Evolutionary conservation across 169 alveolate species (phyloP), one percentile per base, ranked within the genome.

Genomic region (Cryptosporidium bovis): DNA sequence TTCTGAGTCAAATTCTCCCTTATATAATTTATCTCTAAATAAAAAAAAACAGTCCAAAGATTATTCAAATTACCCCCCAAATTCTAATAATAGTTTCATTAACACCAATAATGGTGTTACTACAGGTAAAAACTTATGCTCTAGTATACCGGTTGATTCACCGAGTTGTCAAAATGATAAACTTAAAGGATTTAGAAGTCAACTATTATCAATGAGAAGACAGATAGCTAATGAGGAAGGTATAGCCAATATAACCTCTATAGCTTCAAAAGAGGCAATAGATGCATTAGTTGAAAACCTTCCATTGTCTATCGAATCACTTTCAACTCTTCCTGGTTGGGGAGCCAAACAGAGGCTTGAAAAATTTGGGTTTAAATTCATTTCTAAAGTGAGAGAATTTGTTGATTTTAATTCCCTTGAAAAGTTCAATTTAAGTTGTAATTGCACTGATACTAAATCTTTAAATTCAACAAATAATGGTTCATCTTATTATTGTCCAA

Each of bases 231-330:
- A 20, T 12, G 69, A 56, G 24, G 58, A 44, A 44, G 87, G 71
- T 0, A 77, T 77, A n/a, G 31, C 87, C 12, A 77, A 77, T 36
- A 40, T 64, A 34, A 40, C 65, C 34, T 77, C 87, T 27, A 77
- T 77, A n/a, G 87, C 87, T 34, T 77, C 87, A 34, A 77, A 77
- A 44, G 87, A 77, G 40, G 87, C 87, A 4, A 77, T 77, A 13
- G 87, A 77, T 40, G 71, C 69, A 20, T 64, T 77, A 31, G 71
- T 77, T 44, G 71, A 58, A 24, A 60, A 48, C 24, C 64, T 77
- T 7, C 87, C 87, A 1, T 53, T 62, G 27, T 60, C 77, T 18
- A 12, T 77, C 4, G 87, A 77, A 16, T 34, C 44, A 15, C 87
- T 77, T 29, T 15, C 48, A 31, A 48, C 60, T 1, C 71, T 77